Evolutionary conservation across 129 eudicot genomes (phyloP), one percentile per base, ranked within the genome.

Genomic region (Solidago caesia): DNA sequence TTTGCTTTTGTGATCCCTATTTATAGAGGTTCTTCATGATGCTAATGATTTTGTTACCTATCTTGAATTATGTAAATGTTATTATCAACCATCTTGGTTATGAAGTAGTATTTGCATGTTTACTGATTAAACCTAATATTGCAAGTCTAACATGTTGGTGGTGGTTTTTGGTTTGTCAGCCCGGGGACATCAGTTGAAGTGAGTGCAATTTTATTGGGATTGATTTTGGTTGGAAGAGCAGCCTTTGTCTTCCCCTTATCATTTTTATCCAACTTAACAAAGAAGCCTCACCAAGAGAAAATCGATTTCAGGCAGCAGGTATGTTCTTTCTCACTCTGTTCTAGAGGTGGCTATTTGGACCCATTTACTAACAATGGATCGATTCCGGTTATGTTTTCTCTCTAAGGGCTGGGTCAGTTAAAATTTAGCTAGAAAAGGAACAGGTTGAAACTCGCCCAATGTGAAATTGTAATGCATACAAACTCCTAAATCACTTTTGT

Each of bases 191-290:
- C 92, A 27, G 75, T 83, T 76, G 74, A 75, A 43, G 91, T 81
- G 66, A 89, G 89, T 77, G 75, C 88, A 49, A 82, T 77, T 39
- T 69, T 87, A 42, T 25, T 89, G 68, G 89, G 92, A 29, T 43
- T 89, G 29, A 66, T 85, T 55, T 73, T 86, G 76, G 60, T 89
- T 58, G 96, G 96, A 21, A 81, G 96, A 81, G 96, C 89, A 25
- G 89, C 92, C 51, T 86, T 89, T 82, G 92, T 89, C 21, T 89
- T 86, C 67, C 92, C 96, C 5, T 67, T 89, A 14, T 89, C 96
- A 13, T 76, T 89, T 75, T 70, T 89, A 79, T 77, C 86, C 62
- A 89, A 89, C 80, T 82, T 89, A 58, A 52, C 76, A 10, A 86
- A 84, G 83, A 89, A 89, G 64, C 29, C 73, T 58, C 67, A 73